Conservation (phyloP, 768 basidiomycete genomes). For the Mycena crocata region DNA sequence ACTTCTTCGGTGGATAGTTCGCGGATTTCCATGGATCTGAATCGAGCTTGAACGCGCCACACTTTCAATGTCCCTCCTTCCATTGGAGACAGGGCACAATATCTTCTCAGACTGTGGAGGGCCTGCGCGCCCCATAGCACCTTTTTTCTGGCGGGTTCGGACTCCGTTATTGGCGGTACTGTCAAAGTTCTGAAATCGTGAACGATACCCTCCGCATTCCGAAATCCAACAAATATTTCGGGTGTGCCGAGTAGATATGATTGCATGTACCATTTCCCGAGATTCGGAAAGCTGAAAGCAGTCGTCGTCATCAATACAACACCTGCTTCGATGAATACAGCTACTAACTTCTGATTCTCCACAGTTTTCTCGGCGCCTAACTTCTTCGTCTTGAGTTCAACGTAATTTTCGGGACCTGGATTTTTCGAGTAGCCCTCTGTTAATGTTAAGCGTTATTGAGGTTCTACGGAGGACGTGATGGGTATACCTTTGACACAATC, state of each 20-base stretch:
- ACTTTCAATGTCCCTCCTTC: neutral
- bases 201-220: neutral
- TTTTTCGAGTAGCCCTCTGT: conserved; percentile 8
- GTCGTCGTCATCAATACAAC: neutral
- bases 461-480: neutral
- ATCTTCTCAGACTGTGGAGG: neutral
- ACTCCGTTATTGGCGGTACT: neutral
- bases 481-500: conserved; percentile 24
- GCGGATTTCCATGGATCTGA: neutral
- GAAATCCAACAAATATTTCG: conserved; percentile 19
- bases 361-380: too few species aligned
- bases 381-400: conserved; percentile 26
- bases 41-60: conserved; percentile 13
- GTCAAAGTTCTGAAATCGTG: neutral
- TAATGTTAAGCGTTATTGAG: neutral
- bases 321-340: too few species aligned
- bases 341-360: neutral
- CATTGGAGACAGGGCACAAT: neutral
- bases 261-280: conserved; percentile 20
- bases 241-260: conserved; percentile 18
- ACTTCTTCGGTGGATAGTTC: conserved; percentile 1
- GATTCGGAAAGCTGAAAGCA: neutral
- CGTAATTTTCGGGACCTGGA: conserved; percentile 17
- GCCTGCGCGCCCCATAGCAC: conserved; percentile 22
- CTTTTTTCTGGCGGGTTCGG: neutral